Percentiles rank a stretch among this genome's conserved stretches.
phyloP scores from a whole-genome alignment of 1,284 basidiomycete species.

The Leccinum angustisporum region DNA sequence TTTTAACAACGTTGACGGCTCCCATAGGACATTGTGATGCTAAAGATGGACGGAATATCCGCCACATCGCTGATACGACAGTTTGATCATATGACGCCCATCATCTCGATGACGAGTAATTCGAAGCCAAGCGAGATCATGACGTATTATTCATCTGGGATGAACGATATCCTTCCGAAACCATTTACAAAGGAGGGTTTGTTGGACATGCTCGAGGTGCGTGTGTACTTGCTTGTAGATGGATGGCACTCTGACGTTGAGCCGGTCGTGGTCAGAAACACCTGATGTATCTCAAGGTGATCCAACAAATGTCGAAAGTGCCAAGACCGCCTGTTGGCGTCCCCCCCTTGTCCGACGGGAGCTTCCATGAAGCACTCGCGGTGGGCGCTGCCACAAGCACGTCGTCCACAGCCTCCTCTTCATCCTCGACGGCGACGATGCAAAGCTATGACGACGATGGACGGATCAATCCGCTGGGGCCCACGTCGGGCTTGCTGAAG shows the following conservation, averaged over 20 bases:
- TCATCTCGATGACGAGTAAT: slow-evolving; percentile 96
- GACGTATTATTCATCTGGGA: slow-evolving; percentile 87
- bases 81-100: slow-evolving; percentile 93
- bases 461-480: slow-evolving; percentile 65
- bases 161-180: slow-evolving; percentile 98
- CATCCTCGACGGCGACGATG: slow-evolving; percentile 19
- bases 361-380: slow-evolving; percentile 57
- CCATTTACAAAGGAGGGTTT: slow-evolving; percentile 94
- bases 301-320: slow-evolving; percentile 77
- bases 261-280: slow-evolving; percentile 66
- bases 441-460: slow-evolving; percentile 44
- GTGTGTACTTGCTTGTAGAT: slow-evolving; percentile 16
- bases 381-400: slow-evolving; percentile 22
- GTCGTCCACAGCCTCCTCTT: neutral
- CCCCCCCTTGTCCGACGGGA: slow-evolving; percentile 64
- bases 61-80: slow-evolving; percentile 92
- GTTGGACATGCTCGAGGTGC: slow-evolving; percentile 86
- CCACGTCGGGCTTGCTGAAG: too few species aligned
- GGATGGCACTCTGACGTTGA: neutral
- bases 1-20: neutral
- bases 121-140: slow-evolving; percentile 89
- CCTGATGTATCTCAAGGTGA: slow-evolving; percentile 88
- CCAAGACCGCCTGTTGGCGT: slow-evolving; percentile 67
- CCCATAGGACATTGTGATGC: slow-evolving; percentile 88
- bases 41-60: slow-evolving; percentile 85